Evolutionary conservation across 768 basidiomycete species (phyloP), one percentile per base, ranked within the genome.

Genomic region (Lenzites betulinus): DNA sequence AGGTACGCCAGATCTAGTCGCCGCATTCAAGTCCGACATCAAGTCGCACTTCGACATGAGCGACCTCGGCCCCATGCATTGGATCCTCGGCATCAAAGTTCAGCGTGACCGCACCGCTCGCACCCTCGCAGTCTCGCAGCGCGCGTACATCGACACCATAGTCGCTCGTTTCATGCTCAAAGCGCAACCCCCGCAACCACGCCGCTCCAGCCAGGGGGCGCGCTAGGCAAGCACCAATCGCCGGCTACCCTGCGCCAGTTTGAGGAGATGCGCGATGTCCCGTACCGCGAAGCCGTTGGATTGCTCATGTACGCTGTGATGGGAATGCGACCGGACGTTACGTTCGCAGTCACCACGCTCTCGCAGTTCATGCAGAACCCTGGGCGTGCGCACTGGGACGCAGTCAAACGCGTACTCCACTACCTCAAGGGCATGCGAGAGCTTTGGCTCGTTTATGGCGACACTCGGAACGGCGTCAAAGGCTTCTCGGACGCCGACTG

Each of bases 271-370:
- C 46, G 38, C 6, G 22, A 54, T 41, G 36, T 41, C 12, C 62
- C 64, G 1, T 73, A 69, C 55, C 39, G 38, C 7, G 41, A 58
- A 15, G 47, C 66, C 23, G 64, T 75, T n/a, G 74, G 72, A 1
- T 67, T 67, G 2, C 69, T 75, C 18, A 70, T 73, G 64, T 76
- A 73, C 35, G 63, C 66, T 0, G 53, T 62, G 2, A 28, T 69
- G 3, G 54, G 63, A 18, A 74, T 69, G 2, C 67, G 72, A 26
- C 72, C 73, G 9, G 75, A 76, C 64, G 71, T 75, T 46, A 26
- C 67, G 13, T 72, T 54, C 49, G 53, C 69, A 12, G 65, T 71
- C 7, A 51, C 58, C 0, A 33, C 41, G 0, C 68, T 75, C 0
- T 35, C 56, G 13, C 69, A 63, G 3, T 72, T 69, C 60, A 46